phyloP scores from a whole-genome alignment of 78 protist species.

The Protostelium mycophagum region DNA sequence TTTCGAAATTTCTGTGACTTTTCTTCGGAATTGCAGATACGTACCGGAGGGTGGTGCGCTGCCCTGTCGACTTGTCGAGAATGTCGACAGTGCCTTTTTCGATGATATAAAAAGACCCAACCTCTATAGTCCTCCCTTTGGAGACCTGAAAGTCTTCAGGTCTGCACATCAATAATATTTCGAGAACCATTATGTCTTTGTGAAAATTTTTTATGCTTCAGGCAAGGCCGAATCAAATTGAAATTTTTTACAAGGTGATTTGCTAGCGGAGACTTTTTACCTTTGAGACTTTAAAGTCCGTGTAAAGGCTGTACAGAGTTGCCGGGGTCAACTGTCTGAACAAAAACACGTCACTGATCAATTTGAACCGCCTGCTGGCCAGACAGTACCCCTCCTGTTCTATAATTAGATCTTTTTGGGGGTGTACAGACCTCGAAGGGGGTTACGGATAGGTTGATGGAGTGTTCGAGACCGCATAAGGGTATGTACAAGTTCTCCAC shows the following conservation, averaged over 20 bases:
- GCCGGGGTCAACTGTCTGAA: not conserved
- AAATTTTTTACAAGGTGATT: too few relatives aligned
- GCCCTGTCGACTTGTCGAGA: not conserved
- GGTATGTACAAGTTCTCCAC: constrained; percentile 21
- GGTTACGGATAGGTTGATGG: constrained; percentile 13
- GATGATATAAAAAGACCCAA: too few relatives aligned
- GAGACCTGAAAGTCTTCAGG: not conserved
- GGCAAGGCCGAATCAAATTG: too few relatives aligned
- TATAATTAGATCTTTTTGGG: too few relatives aligned
- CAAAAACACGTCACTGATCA: not conserved
- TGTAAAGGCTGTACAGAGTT: not conserved
- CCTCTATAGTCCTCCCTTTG: not conserved
- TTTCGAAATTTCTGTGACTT: not conserved
- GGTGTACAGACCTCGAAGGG: too few relatives aligned
- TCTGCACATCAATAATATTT: not conserved
- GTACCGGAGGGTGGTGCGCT: not conserved
- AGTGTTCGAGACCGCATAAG: constrained; percentile 31
- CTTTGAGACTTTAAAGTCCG: not conserved
- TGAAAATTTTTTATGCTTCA: too few relatives aligned
- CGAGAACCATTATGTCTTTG: too few relatives aligned
- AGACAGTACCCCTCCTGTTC: not conserved
- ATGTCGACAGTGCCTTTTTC: not conserved
- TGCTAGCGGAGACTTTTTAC: constrained; percentile 20
- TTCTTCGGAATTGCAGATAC: too few relatives aligned
- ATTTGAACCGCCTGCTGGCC: not conserved